Conservation (phyloP, 2,329 filamentous ascomycete species). For the Phoma sp. region DNA sequence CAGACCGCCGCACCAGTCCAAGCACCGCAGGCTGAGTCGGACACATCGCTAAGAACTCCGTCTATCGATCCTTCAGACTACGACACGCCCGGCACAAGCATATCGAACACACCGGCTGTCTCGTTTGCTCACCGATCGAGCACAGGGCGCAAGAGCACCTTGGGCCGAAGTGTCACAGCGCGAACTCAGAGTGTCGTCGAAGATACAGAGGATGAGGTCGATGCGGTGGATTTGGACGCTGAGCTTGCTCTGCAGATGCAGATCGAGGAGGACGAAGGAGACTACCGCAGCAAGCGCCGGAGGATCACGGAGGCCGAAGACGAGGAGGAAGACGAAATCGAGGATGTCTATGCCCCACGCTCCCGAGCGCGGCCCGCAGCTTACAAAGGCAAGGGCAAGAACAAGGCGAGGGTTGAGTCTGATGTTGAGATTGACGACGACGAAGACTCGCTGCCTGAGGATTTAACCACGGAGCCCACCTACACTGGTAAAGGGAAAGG, state of each 20-base stretch:
- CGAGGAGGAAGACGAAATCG: slow-evolving; percentile 30
- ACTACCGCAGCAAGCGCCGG: slow-evolving; percentile 45
- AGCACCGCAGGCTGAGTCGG: slow-evolving; percentile 21
- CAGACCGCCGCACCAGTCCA: slow-evolving; percentile 11
- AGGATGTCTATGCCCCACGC: neutral
- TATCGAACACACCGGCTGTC: slow-evolving; percentile 60
- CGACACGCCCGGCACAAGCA: slow-evolving; percentile 68
- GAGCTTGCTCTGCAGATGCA: slow-evolving; percentile 64
- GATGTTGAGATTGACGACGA: slow-evolving; percentile 14
- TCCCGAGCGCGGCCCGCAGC: slow-evolving; percentile 6
- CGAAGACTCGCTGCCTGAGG: slow-evolving; percentile 27
- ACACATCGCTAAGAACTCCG: slow-evolving; percentile 39
- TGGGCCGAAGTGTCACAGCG: slow-evolving; percentile 25
- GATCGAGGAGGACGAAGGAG: slow-evolving; percentile 58
- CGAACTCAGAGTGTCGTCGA: slow-evolving; percentile 27
- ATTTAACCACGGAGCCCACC: slow-evolving; percentile 1
- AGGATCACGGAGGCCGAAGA: slow-evolving; percentile 32
- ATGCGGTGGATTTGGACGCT: slow-evolving; percentile 54
- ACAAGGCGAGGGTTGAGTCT: slow-evolving; percentile 25
- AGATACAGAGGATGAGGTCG: slow-evolving; percentile 37
- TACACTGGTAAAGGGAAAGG: slow-evolving; percentile 36
- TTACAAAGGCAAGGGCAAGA: slow-evolving; percentile 36
- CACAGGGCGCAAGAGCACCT: slow-evolving; percentile 33
- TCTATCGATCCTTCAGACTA: slow-evolving; percentile 54
- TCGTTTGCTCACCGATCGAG: slow-evolving; percentile 34